Evolutionary conservation across 352 stramenopile genomes (phyloP).

Genomic region (Globisporangium perplexum): DNA sequence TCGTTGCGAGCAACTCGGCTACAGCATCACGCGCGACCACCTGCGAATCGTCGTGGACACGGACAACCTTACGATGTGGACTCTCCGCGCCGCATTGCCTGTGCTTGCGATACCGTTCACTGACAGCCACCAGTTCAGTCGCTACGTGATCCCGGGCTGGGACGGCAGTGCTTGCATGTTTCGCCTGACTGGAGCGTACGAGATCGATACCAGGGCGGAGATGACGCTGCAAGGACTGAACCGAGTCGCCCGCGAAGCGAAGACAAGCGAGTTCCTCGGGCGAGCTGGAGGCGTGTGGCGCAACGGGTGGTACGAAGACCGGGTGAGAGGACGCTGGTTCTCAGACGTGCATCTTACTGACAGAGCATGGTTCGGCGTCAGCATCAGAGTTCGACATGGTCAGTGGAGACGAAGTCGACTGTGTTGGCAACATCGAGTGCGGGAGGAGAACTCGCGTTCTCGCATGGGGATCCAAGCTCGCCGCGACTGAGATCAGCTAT

Average conservation of each 20-base stretch:
- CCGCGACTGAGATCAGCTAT: background rate
- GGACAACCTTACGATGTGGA: conserved; percentile 1
- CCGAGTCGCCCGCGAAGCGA: background rate
- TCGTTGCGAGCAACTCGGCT: conserved; percentile 13
- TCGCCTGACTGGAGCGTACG: conserved; percentile 19
- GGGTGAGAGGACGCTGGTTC: conserved; percentile 3
- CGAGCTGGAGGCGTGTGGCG: conserved; percentile 1
- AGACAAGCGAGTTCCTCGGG: background rate
- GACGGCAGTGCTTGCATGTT: conserved; percentile 28
- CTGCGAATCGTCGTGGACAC: conserved; percentile 12
- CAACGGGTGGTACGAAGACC: conserved; percentile 12
- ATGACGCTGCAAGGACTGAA: conserved; percentile 3
- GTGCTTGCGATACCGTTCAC: conserved; percentile 35
- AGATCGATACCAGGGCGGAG: background rate
- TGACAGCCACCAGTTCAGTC: conserved; percentile 21
- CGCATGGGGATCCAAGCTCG: conserved; percentile 11
- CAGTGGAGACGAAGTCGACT: background rate
- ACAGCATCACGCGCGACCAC: conserved; percentile 18
- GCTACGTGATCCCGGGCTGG: conserved; percentile 23
- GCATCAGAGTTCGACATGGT: conserved; percentile 3
- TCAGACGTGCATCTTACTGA: background rate
- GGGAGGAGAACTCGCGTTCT: background rate
- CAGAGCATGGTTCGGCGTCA: background rate
- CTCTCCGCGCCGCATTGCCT: conserved; percentile 30
- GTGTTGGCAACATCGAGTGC: background rate